These are phyloP conservation scores for Nothophaeocryptopus gaeumannii DNA, from an alignment of 2,329 filamentous ascomycete genomes.

Conservation along the genomic window DNA sequence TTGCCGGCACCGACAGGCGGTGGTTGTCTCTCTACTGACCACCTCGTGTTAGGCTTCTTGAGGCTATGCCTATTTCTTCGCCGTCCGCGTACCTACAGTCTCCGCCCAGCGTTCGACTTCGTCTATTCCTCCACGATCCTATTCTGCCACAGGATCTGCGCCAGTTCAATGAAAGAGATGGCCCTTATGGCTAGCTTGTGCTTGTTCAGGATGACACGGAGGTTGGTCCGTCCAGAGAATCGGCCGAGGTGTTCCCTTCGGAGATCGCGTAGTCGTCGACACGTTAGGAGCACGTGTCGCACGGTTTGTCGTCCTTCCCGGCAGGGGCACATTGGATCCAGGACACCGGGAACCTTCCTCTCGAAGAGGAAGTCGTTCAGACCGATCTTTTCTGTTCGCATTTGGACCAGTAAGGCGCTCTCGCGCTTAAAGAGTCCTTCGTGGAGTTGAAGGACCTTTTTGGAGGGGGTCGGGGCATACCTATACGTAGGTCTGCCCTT, in stretches of 20 bases:
- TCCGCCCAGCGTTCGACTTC: slow-evolving; percentile 13
- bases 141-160: slow-evolving; percentile 17
- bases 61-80: slow-evolving; percentile 12
- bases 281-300: slow-evolving; percentile 18
- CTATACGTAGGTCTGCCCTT: background rate
- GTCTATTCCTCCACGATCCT: slow-evolving; percentile 15
- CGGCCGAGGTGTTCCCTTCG: slow-evolving; percentile 8
- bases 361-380: slow-evolving; percentile 16
- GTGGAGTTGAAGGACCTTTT: slow-evolving; percentile 1
- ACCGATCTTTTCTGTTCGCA: slow-evolving; percentile 16
- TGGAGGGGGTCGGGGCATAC: background rate
- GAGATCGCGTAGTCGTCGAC: slow-evolving; percentile 11
- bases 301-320: slow-evolving; percentile 15
- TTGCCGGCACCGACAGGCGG: background rate
- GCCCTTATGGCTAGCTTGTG: slow-evolving; percentile 18
- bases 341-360: slow-evolving; percentile 1
- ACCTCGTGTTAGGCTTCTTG: slow-evolving; percentile 11
- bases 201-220: slow-evolving; percentile 15
- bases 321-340: slow-evolving; percentile 11
- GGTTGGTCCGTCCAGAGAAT: slow-evolving; percentile 4
- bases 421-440: slow-evolving; percentile 6
- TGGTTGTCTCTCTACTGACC: slow-evolving; percentile 8
- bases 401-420: slow-evolving; percentile 15
- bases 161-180: slow-evolving; percentile 16
- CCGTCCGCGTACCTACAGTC: slow-evolving; percentile 17